Evolutionary conservation across 257 asterid genomes (phyloP).

Genomic region (Anisodus acutangulus): DNA sequence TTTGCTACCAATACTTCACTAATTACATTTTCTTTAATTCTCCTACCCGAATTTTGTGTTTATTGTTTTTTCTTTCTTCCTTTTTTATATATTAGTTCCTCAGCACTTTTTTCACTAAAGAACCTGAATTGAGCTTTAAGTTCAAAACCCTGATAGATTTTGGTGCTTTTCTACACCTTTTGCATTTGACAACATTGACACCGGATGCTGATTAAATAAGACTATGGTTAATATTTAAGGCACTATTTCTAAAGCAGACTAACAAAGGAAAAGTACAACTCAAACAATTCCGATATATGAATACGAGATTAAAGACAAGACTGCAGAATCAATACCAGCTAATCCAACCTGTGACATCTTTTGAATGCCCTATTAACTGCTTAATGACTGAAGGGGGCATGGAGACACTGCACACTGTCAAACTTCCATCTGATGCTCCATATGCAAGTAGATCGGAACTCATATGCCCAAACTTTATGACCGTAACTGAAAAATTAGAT

Average conservation of each 20-base stretch:
- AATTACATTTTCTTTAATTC: background rate
- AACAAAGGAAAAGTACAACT: background rate
- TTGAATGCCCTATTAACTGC: slow-evolving; percentile 84
- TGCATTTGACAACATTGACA: slow-evolving; percentile 3
- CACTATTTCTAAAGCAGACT: background rate
- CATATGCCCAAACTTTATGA: slow-evolving; percentile 91
- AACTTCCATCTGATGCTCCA: slow-evolving; percentile 98
- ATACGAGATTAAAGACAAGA: slow-evolving; percentile 37
- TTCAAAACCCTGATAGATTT: background rate
- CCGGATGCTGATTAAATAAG: background rate
- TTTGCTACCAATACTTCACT: background rate
- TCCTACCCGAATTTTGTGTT: slow-evolving; percentile 8
- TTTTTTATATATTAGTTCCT: background rate
- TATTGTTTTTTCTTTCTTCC: background rate
- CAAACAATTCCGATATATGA: slow-evolving; percentile 23
- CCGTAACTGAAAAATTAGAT: slow-evolving; percentile 64
- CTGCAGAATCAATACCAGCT: slow-evolving; percentile 56
- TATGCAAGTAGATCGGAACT: slow-evolving; percentile 98
- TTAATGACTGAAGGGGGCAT: slow-evolving; percentile 71
- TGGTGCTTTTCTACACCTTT: slow-evolving; percentile 18
- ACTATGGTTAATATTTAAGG: slow-evolving; percentile 12
- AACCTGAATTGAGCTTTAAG: background rate
- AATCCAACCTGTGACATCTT: slow-evolving; percentile 98
- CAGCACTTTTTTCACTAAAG: background rate
- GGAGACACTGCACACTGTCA: slow-evolving; percentile 81